Conservation (phyloP, 176 grass and related monocot genomes). For the Aegilops longissima region DNA sequence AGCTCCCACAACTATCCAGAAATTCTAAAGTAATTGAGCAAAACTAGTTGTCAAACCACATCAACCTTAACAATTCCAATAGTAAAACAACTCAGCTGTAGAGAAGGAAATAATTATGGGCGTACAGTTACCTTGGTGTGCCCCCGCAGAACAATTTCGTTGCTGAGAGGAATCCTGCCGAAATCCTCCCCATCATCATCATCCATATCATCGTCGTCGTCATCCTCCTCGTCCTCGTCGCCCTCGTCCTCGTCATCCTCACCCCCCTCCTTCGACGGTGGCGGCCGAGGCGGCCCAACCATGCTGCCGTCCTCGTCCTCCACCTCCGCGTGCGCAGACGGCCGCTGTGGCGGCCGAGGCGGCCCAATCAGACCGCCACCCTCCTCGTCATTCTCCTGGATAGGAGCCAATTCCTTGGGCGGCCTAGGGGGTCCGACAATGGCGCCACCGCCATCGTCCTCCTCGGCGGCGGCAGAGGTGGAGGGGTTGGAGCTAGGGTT, state of each 20-base stretch:
- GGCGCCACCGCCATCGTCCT: background rate
- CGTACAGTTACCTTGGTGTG: constrained; percentile 69
- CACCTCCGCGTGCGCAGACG: background rate
- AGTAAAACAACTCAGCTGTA: background rate
- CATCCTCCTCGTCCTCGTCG: background rate
- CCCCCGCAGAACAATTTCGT: constrained; percentile 84
- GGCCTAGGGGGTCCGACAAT: constrained; percentile 33
- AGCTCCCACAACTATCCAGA: background rate
- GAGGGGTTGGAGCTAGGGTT: constrained; percentile 46
- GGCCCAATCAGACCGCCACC: constrained; percentile 38
- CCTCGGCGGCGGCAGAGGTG: constrained; percentile 7
- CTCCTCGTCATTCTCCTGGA: background rate
- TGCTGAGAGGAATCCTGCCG: constrained; percentile 75
- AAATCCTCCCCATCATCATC: constrained; percentile 45
- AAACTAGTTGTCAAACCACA: background rate
- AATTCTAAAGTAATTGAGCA: background rate
- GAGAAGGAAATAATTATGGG: background rate
- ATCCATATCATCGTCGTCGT: constrained; percentile 42
- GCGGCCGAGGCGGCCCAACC: constrained; percentile 76
- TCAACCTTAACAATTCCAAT: background rate
- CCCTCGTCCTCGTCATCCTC: constrained; percentile 26
- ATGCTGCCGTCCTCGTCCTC: constrained; percentile 46
- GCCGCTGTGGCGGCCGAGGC: constrained; percentile 39
- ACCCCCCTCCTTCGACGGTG: background rate
- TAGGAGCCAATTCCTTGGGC: background rate